Evolutionary conservation across 139 green algal genomes (phyloP), one percentile per base, ranked within the genome.

Genomic region (Chlamydomonas asymmetrica): DNA sequence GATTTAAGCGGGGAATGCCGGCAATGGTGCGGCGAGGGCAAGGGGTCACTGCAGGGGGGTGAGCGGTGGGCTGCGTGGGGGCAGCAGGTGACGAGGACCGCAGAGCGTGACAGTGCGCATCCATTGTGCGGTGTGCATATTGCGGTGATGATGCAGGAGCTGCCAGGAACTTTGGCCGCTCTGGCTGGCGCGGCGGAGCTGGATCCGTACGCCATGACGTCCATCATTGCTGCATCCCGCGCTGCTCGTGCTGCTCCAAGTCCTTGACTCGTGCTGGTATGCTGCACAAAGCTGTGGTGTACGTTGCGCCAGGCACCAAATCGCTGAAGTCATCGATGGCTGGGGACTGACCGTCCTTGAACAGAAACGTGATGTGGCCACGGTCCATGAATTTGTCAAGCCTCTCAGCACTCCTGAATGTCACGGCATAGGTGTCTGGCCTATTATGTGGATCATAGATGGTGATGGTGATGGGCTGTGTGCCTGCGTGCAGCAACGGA

Each of bases 401-500:
- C 56, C 27, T 20, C 56, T 8, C 22, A 27, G 56, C 56, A 63
- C 32, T 63, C 20, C 32, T 32, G 27, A 63, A 63, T 32, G 56
- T 63, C 8, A 37, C 32, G 9, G 29, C 56, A 27, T 63, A 63
- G 13, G 56, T 63, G 56, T 63, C 56, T 34, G 56, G 56, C 23
- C 23, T 63, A 29, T 63, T 32, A 29, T 63, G 8, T 32, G 27
- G 22, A 27, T 63, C 56, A 63, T 63, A 63, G 16, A 63, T 63
- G 56, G 56, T 63, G 56, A 63, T 32, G 56, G 56, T 63, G 13
- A 34, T 32, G 56, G 56, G 22, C 27, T 63, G 23, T 34, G 56
- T 63, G 56, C 56, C 56, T 63, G 56, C 56, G 32, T 37, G 56
- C 56, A 63, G n/a, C n/a, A n/a, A n/a, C n/a, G n/a, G n/a, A n/a